Evolutionary conservation across 345 rosid species (phyloP), one percentile per base, ranked within the genome.

Genomic region (Orychophragmus violaceus): DNA sequence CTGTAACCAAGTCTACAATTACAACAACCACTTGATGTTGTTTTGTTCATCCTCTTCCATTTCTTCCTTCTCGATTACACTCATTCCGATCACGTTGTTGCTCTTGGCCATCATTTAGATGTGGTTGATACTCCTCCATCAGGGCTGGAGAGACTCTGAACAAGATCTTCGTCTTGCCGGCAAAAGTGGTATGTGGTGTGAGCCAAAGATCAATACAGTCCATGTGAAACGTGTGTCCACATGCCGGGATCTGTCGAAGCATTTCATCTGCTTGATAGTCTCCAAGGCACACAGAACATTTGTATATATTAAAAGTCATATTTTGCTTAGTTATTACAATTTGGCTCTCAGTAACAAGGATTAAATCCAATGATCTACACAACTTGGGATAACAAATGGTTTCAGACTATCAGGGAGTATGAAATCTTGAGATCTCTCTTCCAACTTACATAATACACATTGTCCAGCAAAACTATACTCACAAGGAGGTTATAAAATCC

Each of bases 171-270:
- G 24, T 71, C 70, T 64, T 66, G 79, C 57, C 98, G 91, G 66
- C 96, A 91, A 63, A 91, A 19, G 96, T 91, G n/a, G 79, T 79
- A 59, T 88, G 94, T 56, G 79, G 83, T 24, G 83, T 67, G 32
- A 91, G 95, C 98, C 98, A 91, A 68, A 79, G 82, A 57, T 91
- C 98, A 30, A 91, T 91, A 75, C 96, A 91, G 48, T 87, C 92
- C 96, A 85, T 84, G 77, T 91, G 98, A 78, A 88, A 91, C 21
- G 95, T 78, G 75, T 88, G 95, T 22, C 91, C 84, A 74, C 98
- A 91, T 9, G 84, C 82, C 0, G 95, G 96, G 17, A 91, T 81
- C 59, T 81, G 92, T 69, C 89, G 98, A 74, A 91, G 96, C 68
- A 77, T 85, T 30, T 89, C 98, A 58, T 87, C 94, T 5, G 89